A percentile compares a stretch with the other conserved stretches of the same genome.
Conservation (phyloP, 495 filamentous ascomycete genomes). For the Jackrogersella multiformis region DNA sequence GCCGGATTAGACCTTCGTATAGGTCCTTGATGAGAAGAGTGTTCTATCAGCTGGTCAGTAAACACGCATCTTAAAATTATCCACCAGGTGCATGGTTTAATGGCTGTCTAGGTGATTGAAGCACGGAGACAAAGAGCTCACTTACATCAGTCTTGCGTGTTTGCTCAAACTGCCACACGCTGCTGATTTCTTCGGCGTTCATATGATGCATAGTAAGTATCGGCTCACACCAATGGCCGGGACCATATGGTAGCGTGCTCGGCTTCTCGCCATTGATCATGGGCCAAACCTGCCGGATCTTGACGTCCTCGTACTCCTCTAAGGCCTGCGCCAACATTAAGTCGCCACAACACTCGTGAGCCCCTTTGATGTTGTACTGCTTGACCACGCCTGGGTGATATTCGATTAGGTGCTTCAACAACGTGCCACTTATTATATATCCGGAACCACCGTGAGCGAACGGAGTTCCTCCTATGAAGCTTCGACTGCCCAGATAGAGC, state of each 20-base stretch:
- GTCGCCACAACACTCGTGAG: constrained; percentile 60
- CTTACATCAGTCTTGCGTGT: constrained; percentile 49
- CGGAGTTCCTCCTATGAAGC: constrained; percentile 47
- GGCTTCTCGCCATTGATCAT: constrained; percentile 64
- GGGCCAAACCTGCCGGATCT: constrained; percentile 57
- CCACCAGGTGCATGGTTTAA: too few species aligned
- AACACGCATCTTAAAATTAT: too few species aligned
- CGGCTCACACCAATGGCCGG: constrained; percentile 64
- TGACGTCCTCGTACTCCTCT: constrained; percentile 49
- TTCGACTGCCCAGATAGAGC: constrained; percentile 65
- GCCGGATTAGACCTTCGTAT: constrained; percentile 51
- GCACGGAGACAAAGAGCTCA: constrained; percentile 22
- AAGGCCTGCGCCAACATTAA: constrained; percentile 57
- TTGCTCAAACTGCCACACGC: constrained; percentile 49
- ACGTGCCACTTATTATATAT: constrained; percentile 58
- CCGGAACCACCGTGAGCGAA: constrained; percentile 63
- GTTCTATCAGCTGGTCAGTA: constrained; percentile 36
- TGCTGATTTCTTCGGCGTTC: constrained; percentile 48
- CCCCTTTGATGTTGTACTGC: constrained; percentile 50
- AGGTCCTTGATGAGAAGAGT: constrained; percentile 53
- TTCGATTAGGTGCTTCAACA: constrained; percentile 51
- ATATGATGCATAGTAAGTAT: constrained; percentile 66
- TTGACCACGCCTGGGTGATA: constrained; percentile 45
- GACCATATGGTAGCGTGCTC: constrained; percentile 53
- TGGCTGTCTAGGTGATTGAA: constrained; percentile 39